Evolutionary conservation across 2,329 filamentous ascomycete genomes (phyloP), one percentile per base, ranked within the genome.

Genomic region (Xylaria sp.): DNA sequence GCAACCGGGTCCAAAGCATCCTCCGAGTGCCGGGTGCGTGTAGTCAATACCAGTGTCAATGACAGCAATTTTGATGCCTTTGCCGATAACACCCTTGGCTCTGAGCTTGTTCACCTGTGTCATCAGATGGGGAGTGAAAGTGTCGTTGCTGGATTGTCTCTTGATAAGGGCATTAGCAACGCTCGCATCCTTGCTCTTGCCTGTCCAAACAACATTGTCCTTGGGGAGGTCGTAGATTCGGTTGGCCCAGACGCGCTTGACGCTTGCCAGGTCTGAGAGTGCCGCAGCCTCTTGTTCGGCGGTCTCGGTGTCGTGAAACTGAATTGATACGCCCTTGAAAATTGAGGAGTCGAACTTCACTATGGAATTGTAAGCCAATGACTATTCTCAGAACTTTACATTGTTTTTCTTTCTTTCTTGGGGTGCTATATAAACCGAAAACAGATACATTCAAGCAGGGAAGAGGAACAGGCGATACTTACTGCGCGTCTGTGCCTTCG

Each of bases 31-130:
- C 1, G 88, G 86, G 73, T 91, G 89, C 0, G 80, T 83, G 74
- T 90, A 91, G 75, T 91, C 89, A 57, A 89, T 84, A 74, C 86
- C 86, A 26, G 82, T 86, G 74, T 88, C 86, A 33, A 88, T 80
- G 13, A 88, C 78, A 48, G 79, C 86, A 75, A 88, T 79, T 69
- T 84, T 86, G 77, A 87, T 79, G 15, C 85, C 86, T 71, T 82
- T 82, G 44, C 86, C 86, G 0, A 80, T 83, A 63, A 84, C 71
- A 0, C 85, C 85, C 66, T 83, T 76, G 13, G 81, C 82, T 38
- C 81, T 81, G 44, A 88, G 79, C 80, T 84, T 83, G 75, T 87
- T 83, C 20, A 88, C 83, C 77, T 88, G 86, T 2, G 85, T 87
- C 85, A 87, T 87, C 68, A 85, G 74, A 61, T 88, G 86, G 1